A percentile compares a stretch with the other conserved stretches of the same genome.
Conservation (phyloP, 2,329 filamentous ascomycete genomes). For the Pseudogymnoascus sp. region DNA sequence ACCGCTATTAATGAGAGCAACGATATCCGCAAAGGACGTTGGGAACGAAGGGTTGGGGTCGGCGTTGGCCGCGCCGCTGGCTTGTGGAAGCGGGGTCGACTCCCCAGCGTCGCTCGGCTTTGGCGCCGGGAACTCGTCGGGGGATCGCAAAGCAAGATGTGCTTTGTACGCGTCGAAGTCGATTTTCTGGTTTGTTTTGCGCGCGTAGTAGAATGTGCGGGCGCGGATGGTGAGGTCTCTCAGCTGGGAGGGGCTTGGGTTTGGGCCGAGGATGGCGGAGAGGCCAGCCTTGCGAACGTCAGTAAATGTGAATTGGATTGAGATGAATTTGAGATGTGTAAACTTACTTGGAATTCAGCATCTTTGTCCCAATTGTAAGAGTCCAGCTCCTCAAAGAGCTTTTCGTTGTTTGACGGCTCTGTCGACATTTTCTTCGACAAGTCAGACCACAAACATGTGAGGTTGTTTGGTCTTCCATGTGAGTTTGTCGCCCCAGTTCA, state of each 20-base stretch:
- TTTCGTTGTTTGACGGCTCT: slow-evolving; percentile 24
- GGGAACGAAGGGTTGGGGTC: slow-evolving; percentile 13
- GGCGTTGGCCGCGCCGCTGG: background rate
- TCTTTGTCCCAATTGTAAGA: slow-evolving; percentile 62
- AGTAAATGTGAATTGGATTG: slow-evolving; percentile 9
- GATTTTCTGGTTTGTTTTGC: slow-evolving; percentile 42
- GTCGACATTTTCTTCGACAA: slow-evolving; percentile 4
- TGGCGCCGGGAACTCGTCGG: slow-evolving; percentile 20
- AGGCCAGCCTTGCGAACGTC: slow-evolving; percentile 44
- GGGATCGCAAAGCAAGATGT: slow-evolving; percentile 44
- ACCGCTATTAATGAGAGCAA: slow-evolving; percentile 75
- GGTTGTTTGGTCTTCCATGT: background rate
- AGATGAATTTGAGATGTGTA: background rate
- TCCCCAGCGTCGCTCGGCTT: slow-evolving; percentile 13
- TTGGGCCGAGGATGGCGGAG: slow-evolving; percentile 54
- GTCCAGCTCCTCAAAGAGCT: slow-evolving; percentile 55
- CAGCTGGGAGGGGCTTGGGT: slow-evolving; percentile 46
- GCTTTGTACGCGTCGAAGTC: slow-evolving; percentile 61
- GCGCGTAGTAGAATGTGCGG: slow-evolving; percentile 61
- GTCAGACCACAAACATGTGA: background rate
- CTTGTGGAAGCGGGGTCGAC: background rate
- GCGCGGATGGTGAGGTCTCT: slow-evolving; percentile 56
- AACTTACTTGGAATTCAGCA: slow-evolving; percentile 54
- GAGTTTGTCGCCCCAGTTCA: background rate
- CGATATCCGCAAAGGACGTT: slow-evolving; percentile 67